These are phyloP conservation scores for Haematococcus sp. DNA, from an alignment of 139 green algal species.

Conservation along the genomic window DNA sequence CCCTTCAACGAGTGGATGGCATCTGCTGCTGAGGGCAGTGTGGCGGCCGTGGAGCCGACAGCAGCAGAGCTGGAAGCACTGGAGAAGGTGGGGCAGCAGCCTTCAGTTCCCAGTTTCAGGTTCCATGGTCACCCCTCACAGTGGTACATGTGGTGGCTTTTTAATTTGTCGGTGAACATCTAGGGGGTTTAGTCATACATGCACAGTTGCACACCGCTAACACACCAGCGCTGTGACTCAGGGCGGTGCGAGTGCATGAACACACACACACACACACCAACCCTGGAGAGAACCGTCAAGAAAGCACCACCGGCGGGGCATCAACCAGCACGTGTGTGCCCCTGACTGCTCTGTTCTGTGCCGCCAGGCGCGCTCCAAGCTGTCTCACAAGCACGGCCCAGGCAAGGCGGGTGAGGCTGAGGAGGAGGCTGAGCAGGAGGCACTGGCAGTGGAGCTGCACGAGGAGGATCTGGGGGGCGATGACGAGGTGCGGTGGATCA, in stretches of 20 bases:
- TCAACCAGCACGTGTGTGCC: not conserved
- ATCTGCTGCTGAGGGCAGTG: too few relatives aligned
- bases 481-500: conserved; percentile 4
- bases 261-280: too few relatives aligned
- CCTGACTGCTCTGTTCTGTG: not conserved
- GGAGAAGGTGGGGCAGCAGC: conserved; percentile 21
- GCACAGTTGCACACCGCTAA: too few relatives aligned
- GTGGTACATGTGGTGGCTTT: too few relatives aligned
- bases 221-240: too few relatives aligned
- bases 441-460: conserved; percentile 7
- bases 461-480: conserved; percentile 5
- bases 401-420: too few relatives aligned
- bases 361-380: conserved; percentile 4
- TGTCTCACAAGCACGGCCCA: not conserved
- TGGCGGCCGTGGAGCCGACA: conserved; percentile 16
- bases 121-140: too few relatives aligned
- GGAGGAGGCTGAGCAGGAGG: not conserved
- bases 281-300: not conserved
- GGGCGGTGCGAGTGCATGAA: not conserved
- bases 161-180: too few relatives aligned
- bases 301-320: not conserved
- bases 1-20: conserved; percentile 14
- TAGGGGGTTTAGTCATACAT: too few relatives aligned
- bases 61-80: conserved; percentile 22
- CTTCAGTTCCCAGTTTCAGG: too few relatives aligned